Conservation (phyloP, 1,139 yeast genomes). For the Lizanozyma gosingica region DNA sequence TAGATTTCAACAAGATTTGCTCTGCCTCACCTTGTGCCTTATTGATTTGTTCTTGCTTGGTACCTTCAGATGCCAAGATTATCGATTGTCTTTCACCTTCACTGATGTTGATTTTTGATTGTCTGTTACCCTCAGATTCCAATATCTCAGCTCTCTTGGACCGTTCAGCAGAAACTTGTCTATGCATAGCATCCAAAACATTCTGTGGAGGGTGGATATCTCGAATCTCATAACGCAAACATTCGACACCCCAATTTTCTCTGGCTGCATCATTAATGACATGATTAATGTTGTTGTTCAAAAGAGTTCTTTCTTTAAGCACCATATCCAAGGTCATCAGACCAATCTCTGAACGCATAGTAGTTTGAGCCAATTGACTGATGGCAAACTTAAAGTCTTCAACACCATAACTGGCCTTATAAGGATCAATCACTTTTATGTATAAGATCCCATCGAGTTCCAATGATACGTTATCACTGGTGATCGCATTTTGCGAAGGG, state of each 20-base stretch:
- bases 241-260: constrained; percentile 76
- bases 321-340: constrained; percentile 73
- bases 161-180: constrained; percentile 82
- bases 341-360: constrained; percentile 87
- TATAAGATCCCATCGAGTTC: constrained; percentile 81
- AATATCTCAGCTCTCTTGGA: constrained; percentile 80
- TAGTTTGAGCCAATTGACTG: constrained; percentile 79
- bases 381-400: constrained; percentile 85
- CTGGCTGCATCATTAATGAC: constrained; percentile 78
- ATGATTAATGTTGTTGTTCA: constrained; percentile 65
- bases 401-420: constrained; percentile 81
- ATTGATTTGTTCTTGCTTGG: constrained; percentile 53
- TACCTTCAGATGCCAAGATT: constrained; percentile 66
- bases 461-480: constrained; percentile 76
- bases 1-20: constrained; percentile 57
- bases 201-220: constrained; percentile 84
- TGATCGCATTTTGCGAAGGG: constrained; percentile 78
- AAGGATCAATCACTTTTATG: constrained; percentile 70
- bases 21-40: constrained; percentile 64
- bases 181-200: constrained; percentile 86
- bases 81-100: constrained; percentile 70
- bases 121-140: constrained; percentile 80
- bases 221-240: constrained; percentile 78
- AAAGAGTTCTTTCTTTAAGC: constrained; percentile 61
- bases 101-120: constrained; percentile 69